Base-by-base conservation (phyloP, 768 basidiomycete species). In the Cystobasidium onofrii region DNA sequence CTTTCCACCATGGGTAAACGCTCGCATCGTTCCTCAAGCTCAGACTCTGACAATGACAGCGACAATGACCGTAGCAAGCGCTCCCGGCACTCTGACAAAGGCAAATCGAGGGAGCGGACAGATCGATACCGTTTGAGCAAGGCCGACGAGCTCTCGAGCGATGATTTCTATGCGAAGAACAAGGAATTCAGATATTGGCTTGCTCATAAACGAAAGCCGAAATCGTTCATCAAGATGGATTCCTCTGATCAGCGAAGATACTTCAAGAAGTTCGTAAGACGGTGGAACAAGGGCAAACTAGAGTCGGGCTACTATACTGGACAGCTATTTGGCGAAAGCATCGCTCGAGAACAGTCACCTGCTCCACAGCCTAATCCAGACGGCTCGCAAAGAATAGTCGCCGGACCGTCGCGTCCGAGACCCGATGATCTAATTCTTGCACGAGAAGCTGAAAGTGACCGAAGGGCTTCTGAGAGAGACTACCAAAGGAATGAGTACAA, bases 241-340 rank as follows among this genome's bases (percentile, higher is more conserved):
- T 18, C 20, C 13, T 55, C 33, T 12, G 55, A 71, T n/a, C 69
- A 71, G 69, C 25, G 55, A 3, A 31, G 55, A 31, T 60, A 57
- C 55, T 71, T 71, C 27, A 71, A 71, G 69, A 71, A 71, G 55
- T 71, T 71, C 54, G 69, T 36, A 3, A 71, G 36, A 33, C 54
- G 43, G 13, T 71, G 69, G 69, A 71, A 71, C 69, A 71, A 71
- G 44, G 69, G 69, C 33, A 71, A 71, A 36, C 54, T 71, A 9
- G 54, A 57, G 18, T 12, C 6, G 27, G 55, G 52, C n/a, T 71
- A 57, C 54, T 71, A 71, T 33, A 55, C 50, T 18, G 69, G 69
- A 6, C 10, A 7, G 15, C 33, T 71, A 20, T 50, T 67, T 29
- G 39, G 36, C 23, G 44, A 41, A 29, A 41, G 36, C 63, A 25